These are phyloP conservation scores for Phytophthora macrochlamydospora DNA, from an alignment of 352 stramenopile species.

Conservation along the genomic window DNA sequence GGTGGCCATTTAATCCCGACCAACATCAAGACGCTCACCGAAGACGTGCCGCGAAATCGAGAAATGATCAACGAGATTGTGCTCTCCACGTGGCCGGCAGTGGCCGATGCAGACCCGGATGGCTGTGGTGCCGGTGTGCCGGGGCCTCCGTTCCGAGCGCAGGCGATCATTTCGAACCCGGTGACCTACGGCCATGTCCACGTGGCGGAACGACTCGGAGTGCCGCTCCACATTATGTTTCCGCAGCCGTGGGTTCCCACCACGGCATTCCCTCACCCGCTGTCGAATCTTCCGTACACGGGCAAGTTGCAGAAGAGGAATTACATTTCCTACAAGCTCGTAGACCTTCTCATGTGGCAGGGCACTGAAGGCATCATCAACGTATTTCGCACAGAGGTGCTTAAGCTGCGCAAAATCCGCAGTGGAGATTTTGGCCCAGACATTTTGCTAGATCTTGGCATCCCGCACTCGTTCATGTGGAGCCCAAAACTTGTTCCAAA, in stretches of 20 bases:
- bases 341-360: slow-evolving; percentile 81
- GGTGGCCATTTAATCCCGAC: slow-evolving; percentile 64
- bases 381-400: slow-evolving; percentile 61
- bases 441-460: slow-evolving; percentile 60
- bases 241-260: slow-evolving; percentile 89
- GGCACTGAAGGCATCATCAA: slow-evolving; percentile 73
- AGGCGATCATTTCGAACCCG: slow-evolving; percentile 94
- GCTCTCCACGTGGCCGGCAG: slow-evolving; percentile 86
- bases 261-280: slow-evolving; percentile 85
- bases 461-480: slow-evolving; percentile 92
- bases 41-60: slow-evolving; percentile 76
- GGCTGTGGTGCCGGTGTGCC: slow-evolving; percentile 41
- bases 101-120: slow-evolving; percentile 76
- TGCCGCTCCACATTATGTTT: slow-evolving; percentile 95
- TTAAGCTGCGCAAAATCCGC: slow-evolving; percentile 61
- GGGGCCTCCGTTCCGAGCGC: slow-evolving; percentile 70
- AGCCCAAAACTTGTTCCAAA: slow-evolving; percentile 82
- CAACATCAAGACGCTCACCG: slow-evolving; percentile 56
- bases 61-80: slow-evolving; percentile 91
- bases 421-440: slow-evolving; percentile 53
- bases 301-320: slow-evolving; percentile 59
- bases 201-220: slow-evolving; percentile 89
- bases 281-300: slow-evolving; percentile 81
- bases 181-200: slow-evolving; percentile 93
- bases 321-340: slow-evolving; percentile 81